Evolutionary conservation across 768 basidiomycete genomes (phyloP).

Genomic region (Brasilioporus rufonigricans): DNA sequence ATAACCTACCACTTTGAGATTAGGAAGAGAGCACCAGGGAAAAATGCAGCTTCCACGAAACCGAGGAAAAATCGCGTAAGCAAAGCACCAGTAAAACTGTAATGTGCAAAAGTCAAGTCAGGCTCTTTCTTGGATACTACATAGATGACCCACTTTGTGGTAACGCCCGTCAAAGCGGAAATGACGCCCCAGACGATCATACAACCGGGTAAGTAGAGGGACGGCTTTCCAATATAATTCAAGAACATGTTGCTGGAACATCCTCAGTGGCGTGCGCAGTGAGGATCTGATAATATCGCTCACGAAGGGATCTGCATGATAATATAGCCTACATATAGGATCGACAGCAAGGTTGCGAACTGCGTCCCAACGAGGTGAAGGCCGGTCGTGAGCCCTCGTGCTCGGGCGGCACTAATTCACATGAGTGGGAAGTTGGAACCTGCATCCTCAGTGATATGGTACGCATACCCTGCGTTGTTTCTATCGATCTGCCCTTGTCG

Average conservation of each 20-base stretch:
- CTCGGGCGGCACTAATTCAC: constrained; percentile 56
- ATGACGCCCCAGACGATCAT: constrained; percentile 73
- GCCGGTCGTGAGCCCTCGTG: constrained; percentile 65
- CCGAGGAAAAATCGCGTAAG: constrained; percentile 53
- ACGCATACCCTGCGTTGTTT: constrained; percentile 60
- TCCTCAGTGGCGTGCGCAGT: constrained; percentile 3
- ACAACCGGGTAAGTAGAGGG: constrained; percentile 59
- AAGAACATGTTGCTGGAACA: constrained; percentile 65
- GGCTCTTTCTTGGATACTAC: neutral
- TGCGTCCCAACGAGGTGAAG: constrained; percentile 57
- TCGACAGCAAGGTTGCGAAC: constrained; percentile 66
- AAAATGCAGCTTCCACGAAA: constrained; percentile 50
- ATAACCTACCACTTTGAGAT: constrained; percentile 33
- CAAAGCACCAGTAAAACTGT: constrained; percentile 41
- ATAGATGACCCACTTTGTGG: constrained; percentile 25
- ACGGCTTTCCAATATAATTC: constrained; percentile 69
- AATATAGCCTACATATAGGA: constrained; percentile 60
- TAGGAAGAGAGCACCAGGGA: constrained; percentile 41
- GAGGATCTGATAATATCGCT: neutral
- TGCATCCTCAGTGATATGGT: neutral
- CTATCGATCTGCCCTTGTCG: constrained; percentile 51
- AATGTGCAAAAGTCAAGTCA: neutral
- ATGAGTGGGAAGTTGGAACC: neutral
- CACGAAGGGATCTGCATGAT: constrained; percentile 25
- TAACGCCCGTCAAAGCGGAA: constrained; percentile 44